These are phyloP conservation scores for Zoysia pacifica DNA, from an alignment of 176 grass and related monocot genomes.

Conservation along the genomic window DNA sequence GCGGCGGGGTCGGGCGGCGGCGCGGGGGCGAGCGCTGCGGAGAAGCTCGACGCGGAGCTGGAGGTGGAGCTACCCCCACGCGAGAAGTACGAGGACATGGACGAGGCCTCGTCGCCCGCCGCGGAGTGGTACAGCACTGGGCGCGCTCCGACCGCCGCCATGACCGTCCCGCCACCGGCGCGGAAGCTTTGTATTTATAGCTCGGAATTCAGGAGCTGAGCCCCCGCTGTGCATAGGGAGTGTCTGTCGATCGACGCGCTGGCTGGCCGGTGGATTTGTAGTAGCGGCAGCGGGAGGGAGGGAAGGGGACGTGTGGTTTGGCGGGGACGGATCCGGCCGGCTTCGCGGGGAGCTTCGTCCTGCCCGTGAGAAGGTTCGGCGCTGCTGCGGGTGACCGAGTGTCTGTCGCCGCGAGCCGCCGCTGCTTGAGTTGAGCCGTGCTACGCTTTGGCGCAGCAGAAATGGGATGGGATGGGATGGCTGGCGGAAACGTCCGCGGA, in stretches of 20 bases:
- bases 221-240: constrained; percentile 43
- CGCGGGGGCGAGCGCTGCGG: constrained; percentile 44
- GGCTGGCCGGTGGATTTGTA: constrained; percentile 42
- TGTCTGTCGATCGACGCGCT: neutral
- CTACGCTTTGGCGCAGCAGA: constrained; percentile 10
- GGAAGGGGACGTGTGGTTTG: neutral
- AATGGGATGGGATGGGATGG: too few species aligned
- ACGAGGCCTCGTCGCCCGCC: constrained; percentile 5
- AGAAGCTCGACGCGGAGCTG: constrained; percentile 55
- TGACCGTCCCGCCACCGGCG: constrained; percentile 33
- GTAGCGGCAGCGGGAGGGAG: neutral
- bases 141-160: constrained; percentile 57
- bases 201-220: neutral
- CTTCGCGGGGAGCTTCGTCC: constrained; percentile 59
- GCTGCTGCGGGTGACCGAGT: constrained; percentile 28
- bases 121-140: constrained; percentile 52
- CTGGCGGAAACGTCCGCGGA: constrained; percentile 31
- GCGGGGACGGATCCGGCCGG: neutral
- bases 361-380: constrained; percentile 54
- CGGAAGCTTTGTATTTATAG: constrained; percentile 55
- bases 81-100: constrained; percentile 54
- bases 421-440: neutral
- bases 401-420: constrained; percentile 10
- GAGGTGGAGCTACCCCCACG: constrained; percentile 45
- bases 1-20: neutral